A percentile compares a stretch with the other conserved stretches of the same genome.
These are phyloP conservation scores for Margaritispora aquatica DNA, from an alignment of 495 filamentous ascomycete genomes.

Conservation along the genomic window DNA sequence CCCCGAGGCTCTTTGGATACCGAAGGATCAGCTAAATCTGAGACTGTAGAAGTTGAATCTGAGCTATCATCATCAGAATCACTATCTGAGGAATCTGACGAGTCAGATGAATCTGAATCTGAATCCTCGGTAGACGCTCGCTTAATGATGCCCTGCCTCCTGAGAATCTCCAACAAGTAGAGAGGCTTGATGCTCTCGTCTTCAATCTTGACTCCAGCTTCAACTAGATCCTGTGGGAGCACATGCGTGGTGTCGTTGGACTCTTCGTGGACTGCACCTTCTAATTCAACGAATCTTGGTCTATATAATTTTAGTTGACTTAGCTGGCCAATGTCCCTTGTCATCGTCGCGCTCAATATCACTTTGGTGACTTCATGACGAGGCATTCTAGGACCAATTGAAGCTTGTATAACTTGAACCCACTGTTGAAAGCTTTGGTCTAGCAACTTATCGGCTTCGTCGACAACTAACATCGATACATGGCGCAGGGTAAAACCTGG, in stretches of 20 bases:
- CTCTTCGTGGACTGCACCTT: slow-evolving; percentile 35
- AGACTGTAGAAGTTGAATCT: not conserved
- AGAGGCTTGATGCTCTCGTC: slow-evolving; percentile 79
- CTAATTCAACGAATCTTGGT: slow-evolving; percentile 72
- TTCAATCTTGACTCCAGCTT: slow-evolving; percentile 67
- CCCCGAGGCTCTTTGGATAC: slow-evolving; percentile 30
- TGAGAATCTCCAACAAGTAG: slow-evolving; percentile 62
- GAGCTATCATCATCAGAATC: slow-evolving; percentile 20
- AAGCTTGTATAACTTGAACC: slow-evolving; percentile 49
- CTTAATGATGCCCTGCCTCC: slow-evolving; percentile 28
- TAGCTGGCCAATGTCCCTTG: slow-evolving; percentile 74
- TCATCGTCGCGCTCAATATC: slow-evolving; percentile 90
- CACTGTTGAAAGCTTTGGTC: slow-evolving; percentile 92
- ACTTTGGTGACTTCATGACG: slow-evolving; percentile 55
- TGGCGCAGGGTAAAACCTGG: slow-evolving; percentile 69
- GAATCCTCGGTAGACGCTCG: slow-evolving; percentile 26
- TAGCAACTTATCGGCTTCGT: slow-evolving; percentile 89
- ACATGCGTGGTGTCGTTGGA: slow-evolving; percentile 27
- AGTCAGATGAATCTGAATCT: slow-evolving; percentile 14
- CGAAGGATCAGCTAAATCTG: slow-evolving; percentile 7
- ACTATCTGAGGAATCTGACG: slow-evolving; percentile 19
- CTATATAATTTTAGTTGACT: slow-evolving; percentile 63
- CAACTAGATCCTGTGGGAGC: slow-evolving; percentile 63
- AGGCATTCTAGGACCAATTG: slow-evolving; percentile 14
- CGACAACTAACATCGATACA: slow-evolving; percentile 81